Evolutionary conservation across 2,329 filamentous ascomycete species (phyloP).

Genomic region (Cercospora nicotianae): DNA sequence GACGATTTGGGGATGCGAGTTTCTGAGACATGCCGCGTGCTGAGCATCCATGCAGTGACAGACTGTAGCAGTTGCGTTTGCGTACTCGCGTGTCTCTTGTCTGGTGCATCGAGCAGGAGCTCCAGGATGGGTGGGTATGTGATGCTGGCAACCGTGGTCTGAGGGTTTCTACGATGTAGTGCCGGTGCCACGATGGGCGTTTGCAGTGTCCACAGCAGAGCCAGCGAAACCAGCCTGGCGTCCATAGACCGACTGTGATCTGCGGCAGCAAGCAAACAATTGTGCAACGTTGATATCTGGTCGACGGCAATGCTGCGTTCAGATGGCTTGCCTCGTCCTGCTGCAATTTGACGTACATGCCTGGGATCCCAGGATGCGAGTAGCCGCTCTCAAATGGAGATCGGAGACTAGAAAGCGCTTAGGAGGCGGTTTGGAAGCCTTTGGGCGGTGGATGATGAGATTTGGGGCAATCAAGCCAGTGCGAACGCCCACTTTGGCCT

Average conservation of each 20-base stretch:
- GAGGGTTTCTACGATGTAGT: conserved; percentile 5
- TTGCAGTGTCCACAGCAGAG: conserved; percentile 25
- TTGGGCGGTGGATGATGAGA: conserved; percentile 20
- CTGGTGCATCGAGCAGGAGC: conserved; percentile 6
- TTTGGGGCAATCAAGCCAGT: conserved; percentile 17
- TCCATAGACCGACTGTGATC: conserved; percentile 19
- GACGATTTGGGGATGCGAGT: neutral
- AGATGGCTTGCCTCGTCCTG: conserved; percentile 21
- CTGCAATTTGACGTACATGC: conserved; percentile 19
- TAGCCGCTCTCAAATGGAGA: conserved; percentile 11
- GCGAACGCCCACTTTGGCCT: conserved; percentile 8
- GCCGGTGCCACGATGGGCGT: conserved; percentile 25
- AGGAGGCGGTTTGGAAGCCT: conserved; percentile 11
- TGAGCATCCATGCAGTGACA: neutral
- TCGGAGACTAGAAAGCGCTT: conserved; percentile 20
- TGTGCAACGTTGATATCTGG: conserved; percentile 24
- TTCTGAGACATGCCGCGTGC: neutral
- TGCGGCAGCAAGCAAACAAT: conserved; percentile 29
- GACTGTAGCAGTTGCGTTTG: neutral
- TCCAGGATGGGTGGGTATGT: conserved; percentile 9
- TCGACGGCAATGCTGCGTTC: conserved; percentile 19
- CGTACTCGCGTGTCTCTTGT: neutral
- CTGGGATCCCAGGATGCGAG: conserved; percentile 12
- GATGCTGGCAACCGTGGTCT: neutral
- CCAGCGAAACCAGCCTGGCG: conserved; percentile 6